Evolutionary conservation across 2,329 filamentous ascomycete species (phyloP), one percentile per base, ranked within the genome.

Genomic region (Diatrype stigma): DNA sequence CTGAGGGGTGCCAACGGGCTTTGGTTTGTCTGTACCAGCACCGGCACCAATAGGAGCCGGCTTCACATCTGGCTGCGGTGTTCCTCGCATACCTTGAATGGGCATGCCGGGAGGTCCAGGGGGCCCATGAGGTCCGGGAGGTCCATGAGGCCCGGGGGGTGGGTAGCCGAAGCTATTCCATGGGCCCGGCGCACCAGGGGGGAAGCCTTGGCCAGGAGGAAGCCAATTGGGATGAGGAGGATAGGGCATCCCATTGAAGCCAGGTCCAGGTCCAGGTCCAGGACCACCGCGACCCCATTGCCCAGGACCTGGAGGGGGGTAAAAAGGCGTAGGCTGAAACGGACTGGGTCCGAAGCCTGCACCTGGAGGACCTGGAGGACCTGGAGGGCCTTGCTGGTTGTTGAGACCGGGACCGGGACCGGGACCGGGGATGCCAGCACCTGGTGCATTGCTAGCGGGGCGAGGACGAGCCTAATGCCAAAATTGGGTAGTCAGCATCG

Each of bases 211-310:
- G 6, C 86, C 86, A 8, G 84, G 82, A 59, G 87, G 87, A 65
- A 85, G 93, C 88, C 90, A 95, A 50, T 86, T 87, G 22, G 83
- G 82, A 45, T 84, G 88, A 16, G 84, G 86, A 56, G 87, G 88
- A 67, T 91, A 95, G 1, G 87, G 86, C 80, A 90, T 86, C 58
- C 84, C 85, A 58, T 84, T 84, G 61, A 86, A 90, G 23, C 82
- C 81, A 26, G 78, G 77, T 17, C 81, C 82, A 56, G 86, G 86
- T 23, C 78, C 81, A 49, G 75, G 74, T 30, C 67, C 76, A 45
- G 72, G 72, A 49, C 76, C 80, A 53, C 70, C 70, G 57, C 79
- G 76, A 56, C 79, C 78, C 79, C 79, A 82, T 61, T 74, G 72
- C 17, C 73, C 74, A 40, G 77, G 75, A 58, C 76, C 76, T 45